A percentile compares a stretch with the other conserved stretches of the same genome.
phyloP scores from a whole-genome alignment of 768 basidiomycete species.

The Udeniomyces megalosporus region DNA sequence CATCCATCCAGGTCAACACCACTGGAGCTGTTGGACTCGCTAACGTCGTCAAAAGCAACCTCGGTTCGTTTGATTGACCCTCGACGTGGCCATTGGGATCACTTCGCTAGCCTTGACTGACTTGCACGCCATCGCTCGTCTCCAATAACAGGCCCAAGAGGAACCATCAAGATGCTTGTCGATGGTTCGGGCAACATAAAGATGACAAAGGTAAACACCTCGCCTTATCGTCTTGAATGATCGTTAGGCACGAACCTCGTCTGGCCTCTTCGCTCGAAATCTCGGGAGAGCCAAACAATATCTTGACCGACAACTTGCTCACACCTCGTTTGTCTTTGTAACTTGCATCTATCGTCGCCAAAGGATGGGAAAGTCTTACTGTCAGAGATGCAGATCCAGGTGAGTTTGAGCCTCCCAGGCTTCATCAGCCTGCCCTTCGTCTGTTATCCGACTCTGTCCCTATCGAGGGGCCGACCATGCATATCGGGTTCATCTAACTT shows the following conservation, averaged over 20 bases:
- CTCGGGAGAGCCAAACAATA: background rate
- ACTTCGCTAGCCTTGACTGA: constrained; percentile 11
- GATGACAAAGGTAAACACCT: constrained; percentile 67
- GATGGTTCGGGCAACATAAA: constrained; percentile 97
- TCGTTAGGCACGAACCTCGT: background rate
- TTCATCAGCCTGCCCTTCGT: no score
- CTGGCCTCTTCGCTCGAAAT: background rate
- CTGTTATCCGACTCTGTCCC: no score
- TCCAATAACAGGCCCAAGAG: constrained; percentile 58
- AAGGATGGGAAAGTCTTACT: constrained; percentile 89
- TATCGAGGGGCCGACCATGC: background rate
- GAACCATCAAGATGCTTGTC: constrained; percentile 98
- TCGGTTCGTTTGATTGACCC: constrained; percentile 41
- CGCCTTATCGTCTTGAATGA: background rate
- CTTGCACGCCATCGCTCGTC: constrained; percentile 17
- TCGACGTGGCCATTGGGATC: no score
- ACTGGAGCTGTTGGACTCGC: constrained; percentile 95
- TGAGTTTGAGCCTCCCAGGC: no score
- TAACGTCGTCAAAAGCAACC: constrained; percentile 88
- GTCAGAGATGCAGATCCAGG: constrained; percentile 93
- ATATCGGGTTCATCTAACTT: background rate
- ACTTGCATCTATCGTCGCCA: background rate
- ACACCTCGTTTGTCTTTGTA: background rate
- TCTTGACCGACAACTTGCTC: background rate
- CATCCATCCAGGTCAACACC: constrained; percentile 53